These are phyloP conservation scores for Rhynchospora tenuis DNA, from an alignment of 176 grass and related monocot genomes.

Conservation along the genomic window DNA sequence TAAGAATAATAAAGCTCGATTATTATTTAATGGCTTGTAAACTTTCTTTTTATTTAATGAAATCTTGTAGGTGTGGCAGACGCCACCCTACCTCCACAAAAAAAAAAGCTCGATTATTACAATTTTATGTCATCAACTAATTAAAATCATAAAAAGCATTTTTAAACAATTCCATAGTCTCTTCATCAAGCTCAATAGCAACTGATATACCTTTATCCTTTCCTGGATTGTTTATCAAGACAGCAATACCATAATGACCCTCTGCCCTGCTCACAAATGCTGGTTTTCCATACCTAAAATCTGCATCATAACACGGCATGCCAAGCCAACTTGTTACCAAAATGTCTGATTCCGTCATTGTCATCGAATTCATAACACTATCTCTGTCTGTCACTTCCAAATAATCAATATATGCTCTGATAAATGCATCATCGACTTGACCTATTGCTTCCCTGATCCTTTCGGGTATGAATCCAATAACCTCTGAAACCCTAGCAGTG, in stretches of 20 bases:
- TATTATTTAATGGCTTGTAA: too few species aligned
- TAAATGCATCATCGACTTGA: conserved; percentile 3
- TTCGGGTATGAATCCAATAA: not conserved
- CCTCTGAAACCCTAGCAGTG: conserved; percentile 1
- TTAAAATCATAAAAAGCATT: conserved; percentile 7
- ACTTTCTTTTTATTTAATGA: too few species aligned
- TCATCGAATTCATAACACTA: conserved; percentile 15
- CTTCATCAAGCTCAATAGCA: conserved; percentile 18
- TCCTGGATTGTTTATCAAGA: conserved; percentile 18
- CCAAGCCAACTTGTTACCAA: conserved; percentile 57
- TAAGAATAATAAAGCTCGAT: too few species aligned
- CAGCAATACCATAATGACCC: conserved; percentile 20
- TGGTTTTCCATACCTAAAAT: conserved; percentile 63
- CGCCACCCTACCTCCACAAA: too few species aligned
- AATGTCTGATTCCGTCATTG: conserved; percentile 39
- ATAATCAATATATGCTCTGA: conserved; percentile 16
- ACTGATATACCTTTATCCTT: conserved; percentile 15
- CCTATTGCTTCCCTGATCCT: not conserved
- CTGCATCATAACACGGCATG: conserved; percentile 42
- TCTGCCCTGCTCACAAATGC: conserved; percentile 35
- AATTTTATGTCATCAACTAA: not conserved
- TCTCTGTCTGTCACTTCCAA: conserved; percentile 3
- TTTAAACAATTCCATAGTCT: conserved; percentile 22
- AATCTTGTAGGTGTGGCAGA: too few species aligned
- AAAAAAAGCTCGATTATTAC: too few species aligned